These are phyloP conservation scores for Cyberlindnera xylosilytica DNA, from an alignment of 805 yeast species.

Conservation along the genomic window DNA sequence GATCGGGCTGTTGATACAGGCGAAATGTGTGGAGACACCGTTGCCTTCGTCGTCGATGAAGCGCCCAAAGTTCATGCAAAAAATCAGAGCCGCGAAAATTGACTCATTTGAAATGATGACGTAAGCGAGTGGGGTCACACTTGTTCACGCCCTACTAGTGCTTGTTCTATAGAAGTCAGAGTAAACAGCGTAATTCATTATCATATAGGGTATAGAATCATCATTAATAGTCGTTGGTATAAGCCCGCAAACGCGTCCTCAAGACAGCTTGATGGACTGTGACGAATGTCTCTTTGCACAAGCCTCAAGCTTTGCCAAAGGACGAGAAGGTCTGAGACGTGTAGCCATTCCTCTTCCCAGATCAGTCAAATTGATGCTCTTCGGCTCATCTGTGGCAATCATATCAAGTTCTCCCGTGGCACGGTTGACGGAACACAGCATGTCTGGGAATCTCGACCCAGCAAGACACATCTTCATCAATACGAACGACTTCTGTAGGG, in stretches of 20 bases:
- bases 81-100: neutral
- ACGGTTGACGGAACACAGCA: constrained; percentile 20
- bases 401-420: constrained; percentile 16
- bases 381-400: constrained; percentile 13
- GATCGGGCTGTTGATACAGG: neutral
- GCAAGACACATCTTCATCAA: constrained; percentile 17
- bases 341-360: neutral
- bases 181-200: too few relatives aligned
- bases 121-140: too few relatives aligned
- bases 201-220: too few relatives aligned
- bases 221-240: too few relatives aligned
- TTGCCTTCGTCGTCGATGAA: neutral
- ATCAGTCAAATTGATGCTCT: neutral
- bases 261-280: constrained; percentile 1
- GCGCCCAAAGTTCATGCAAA: too few relatives aligned
- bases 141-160: too few relatives aligned
- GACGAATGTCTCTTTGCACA: constrained; percentile 1
- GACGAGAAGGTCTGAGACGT: neutral
- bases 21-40: too few relatives aligned
- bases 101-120: neutral
- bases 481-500: constrained; percentile 14
- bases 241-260: neutral
- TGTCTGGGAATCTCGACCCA: constrained; percentile 9
- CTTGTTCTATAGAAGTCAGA: too few relatives aligned
- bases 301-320: neutral